Percentiles rank a stretch among this genome's conserved stretches.
Evolutionary conservation across 805 yeast genomes (phyloP).

Genomic region (Lipomyces orientalis): DNA sequence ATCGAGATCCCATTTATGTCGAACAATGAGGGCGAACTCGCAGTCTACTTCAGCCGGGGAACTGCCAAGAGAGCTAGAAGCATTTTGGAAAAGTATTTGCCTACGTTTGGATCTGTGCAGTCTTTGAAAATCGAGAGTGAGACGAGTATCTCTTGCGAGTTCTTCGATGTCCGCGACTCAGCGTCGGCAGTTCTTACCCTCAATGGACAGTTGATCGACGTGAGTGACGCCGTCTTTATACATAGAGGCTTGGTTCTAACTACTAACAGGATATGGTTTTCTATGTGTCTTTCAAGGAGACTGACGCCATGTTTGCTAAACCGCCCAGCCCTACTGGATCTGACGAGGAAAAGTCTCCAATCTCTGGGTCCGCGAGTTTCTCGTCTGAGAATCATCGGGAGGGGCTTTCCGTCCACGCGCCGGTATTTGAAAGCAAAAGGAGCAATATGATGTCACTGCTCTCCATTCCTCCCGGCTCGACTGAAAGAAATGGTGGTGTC

Average conservation of each 20-base stretch:
- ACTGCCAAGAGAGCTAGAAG: constrained; percentile 15
- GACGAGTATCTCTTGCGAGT: constrained; percentile 43
- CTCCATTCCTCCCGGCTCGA: background rate
- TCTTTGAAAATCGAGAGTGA: constrained; percentile 29
- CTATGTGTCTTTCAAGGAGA: constrained; percentile 21
- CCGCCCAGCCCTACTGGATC: background rate
- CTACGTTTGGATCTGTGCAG: constrained; percentile 39
- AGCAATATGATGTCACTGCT: background rate
- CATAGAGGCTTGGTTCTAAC: background rate
- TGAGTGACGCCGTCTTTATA: constrained; percentile 11
- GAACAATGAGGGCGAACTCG: constrained; percentile 32
- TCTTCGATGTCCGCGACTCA: constrained; percentile 48
- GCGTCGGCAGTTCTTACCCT: constrained; percentile 42
- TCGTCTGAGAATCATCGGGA: constrained; percentile 10
- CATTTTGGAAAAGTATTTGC: constrained; percentile 25
- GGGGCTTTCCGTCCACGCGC: constrained; percentile 30
- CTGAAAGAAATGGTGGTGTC: constrained; percentile 1
- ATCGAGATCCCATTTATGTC: constrained; percentile 34
- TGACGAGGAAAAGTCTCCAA: background rate
- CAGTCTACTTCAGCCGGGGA: constrained; percentile 25
- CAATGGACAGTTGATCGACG: constrained; percentile 40
- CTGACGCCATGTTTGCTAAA: background rate
- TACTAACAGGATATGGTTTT: constrained; percentile 24
- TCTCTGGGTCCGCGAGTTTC: background rate
- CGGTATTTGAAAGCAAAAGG: constrained; percentile 24